Conservation (phyloP, 768 basidiomycete species). For the Suillus variegatus region DNA sequence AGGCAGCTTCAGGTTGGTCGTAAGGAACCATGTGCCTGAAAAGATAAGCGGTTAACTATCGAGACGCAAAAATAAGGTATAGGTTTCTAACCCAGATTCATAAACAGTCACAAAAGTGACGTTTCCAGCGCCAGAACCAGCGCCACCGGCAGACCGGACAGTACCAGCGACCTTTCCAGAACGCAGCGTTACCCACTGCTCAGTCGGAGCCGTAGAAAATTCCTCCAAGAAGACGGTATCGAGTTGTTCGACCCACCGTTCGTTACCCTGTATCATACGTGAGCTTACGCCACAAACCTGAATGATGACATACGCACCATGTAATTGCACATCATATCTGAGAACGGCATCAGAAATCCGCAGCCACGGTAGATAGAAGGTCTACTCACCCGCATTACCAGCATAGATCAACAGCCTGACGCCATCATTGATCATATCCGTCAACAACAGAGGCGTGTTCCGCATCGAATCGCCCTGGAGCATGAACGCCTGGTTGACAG, state of each 20-base stretch:
- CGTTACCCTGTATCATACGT: constrained; percentile 58
- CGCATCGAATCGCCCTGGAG: constrained; percentile 86
- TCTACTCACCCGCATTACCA: constrained; percentile 67
- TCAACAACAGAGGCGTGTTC: constrained; percentile 76
- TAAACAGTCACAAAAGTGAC: constrained; percentile 77
- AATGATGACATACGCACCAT: constrained; percentile 43
- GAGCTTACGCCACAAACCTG: constrained; percentile 3
- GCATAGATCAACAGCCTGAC: constrained; percentile 88
- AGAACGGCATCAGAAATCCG: constrained; percentile 17
- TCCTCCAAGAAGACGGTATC: constrained; percentile 62
- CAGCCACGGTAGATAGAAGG: background rate
- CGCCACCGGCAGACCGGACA: constrained; percentile 69
- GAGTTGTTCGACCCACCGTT: constrained; percentile 70
- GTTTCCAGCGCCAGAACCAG: constrained; percentile 72
- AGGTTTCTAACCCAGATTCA: constrained; percentile 69
- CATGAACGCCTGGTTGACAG: constrained; percentile 80
- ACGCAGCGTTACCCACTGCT: constrained; percentile 57
- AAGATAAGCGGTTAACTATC: constrained; percentile 10
- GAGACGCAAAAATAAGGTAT: background rate
- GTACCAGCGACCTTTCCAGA: constrained; percentile 63
- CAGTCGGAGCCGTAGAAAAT: constrained; percentile 49
- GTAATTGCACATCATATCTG: constrained; percentile 89
- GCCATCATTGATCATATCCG: constrained; percentile 80
- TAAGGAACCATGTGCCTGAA: constrained; percentile 85
- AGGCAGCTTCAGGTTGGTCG: constrained; percentile 86